Evolutionary conservation across 2,329 filamentous ascomycete species (phyloP).

Genomic region (Colletotrichum sp.): DNA sequence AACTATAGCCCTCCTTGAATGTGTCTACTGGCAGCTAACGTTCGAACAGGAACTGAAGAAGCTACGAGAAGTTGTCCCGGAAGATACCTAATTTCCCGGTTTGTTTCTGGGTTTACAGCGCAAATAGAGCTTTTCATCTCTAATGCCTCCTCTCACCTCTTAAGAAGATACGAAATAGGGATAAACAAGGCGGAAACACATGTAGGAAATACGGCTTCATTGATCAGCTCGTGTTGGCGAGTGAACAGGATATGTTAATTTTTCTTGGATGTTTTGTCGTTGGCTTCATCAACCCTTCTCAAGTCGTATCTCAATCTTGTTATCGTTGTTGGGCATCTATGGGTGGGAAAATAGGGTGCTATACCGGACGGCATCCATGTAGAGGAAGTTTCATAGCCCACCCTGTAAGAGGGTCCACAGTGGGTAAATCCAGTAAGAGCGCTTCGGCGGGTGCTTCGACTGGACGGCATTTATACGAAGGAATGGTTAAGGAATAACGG

Average conservation of each 20-base stretch:
- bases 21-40: background rate
- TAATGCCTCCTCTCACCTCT: background rate
- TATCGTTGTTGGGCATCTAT: background rate
- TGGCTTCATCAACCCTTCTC: background rate
- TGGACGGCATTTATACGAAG: background rate
- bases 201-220: background rate
- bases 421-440: too few species aligned
- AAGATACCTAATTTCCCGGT: background rate
- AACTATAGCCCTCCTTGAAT: background rate
- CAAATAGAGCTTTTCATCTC: background rate
- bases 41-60: background rate
- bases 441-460: background rate
- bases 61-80: background rate
- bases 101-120: background rate
- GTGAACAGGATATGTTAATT: background rate
- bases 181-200: background rate
- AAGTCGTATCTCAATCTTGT: background rate
- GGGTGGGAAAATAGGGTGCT: background rate
- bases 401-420: too few species aligned
- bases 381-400: too few species aligned
- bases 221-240: background rate
- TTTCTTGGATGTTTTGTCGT: background rate
- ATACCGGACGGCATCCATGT: background rate
- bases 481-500: background rate
- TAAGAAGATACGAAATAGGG: background rate